Base-by-base conservation (phyloP, 2,329 filamentous ascomycete species). In the Aspergillus sp. region DNA sequence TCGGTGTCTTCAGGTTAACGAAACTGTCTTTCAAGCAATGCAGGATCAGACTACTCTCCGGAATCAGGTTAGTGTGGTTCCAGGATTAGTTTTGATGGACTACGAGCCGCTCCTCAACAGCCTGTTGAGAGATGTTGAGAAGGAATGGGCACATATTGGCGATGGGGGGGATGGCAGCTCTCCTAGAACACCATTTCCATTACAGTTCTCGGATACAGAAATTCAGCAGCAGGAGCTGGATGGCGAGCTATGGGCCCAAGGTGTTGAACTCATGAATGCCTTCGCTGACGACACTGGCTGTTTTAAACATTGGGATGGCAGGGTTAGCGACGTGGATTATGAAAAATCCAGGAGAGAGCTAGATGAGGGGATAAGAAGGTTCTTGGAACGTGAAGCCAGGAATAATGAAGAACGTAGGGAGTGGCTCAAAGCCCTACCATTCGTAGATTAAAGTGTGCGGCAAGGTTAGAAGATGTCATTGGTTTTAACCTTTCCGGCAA, bases 221-320 rank as follows among this genome's bases (percentile, higher is more conserved):
- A 24, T 66, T 5, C 46, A 61, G 40, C 52, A 63, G 53, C 62
- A 65, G 40, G 62, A 65, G 24, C 50, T 37, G n/a, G 65, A 68
- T 39, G 62, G 51, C 7, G 61, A 61, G 44, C 54, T 65, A 33
- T 69, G 67, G 66, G 65, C 65, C 9, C 60, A 63, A 49, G 65
- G 66, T 5, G 65, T 67, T 17, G 56, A 54, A 37, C 60, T 66
- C n/a, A 68, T 68, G 67, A 46, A 64, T 39, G 51, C 45, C 11
- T 67, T 66, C 39, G 47, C 66, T 44, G 17, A 24, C 20, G 66
- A 68, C 30, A 66, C 62, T 44, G 67, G 67, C 12, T 61, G 59
- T 54, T 66, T 65, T 37, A 68, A 67, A 52, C 64, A 66, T 56
- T 67, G 66, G 66, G 66, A 67, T 61, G 66, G 64, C 13, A 64